These are phyloP conservation scores for Claviceps sp. DNA, from an alignment of 2,329 filamentous ascomycete species.

Conservation along the genomic window DNA sequence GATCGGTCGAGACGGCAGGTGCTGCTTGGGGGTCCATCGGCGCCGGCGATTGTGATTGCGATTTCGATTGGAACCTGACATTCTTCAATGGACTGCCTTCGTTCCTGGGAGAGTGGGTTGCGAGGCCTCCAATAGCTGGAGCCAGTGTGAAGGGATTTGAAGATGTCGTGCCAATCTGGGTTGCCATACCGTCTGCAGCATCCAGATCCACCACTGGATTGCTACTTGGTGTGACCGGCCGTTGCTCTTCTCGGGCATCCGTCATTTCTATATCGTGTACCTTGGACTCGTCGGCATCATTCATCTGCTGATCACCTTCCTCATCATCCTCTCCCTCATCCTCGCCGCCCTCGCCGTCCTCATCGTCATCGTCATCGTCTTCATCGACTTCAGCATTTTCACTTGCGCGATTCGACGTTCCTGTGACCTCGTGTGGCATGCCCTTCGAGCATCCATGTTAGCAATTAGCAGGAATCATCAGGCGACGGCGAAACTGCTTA, in stretches of 20 bases:
- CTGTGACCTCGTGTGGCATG: conserved; percentile 30
- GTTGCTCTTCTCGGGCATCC: conserved; percentile 18
- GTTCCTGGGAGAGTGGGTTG: conserved; percentile 19
- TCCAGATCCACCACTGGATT: conserved; percentile 14
- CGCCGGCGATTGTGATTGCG: conserved; percentile 24
- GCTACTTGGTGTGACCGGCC: conserved; percentile 10
- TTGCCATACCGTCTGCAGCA: conserved; percentile 14
- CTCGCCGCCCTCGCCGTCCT: conserved; percentile 33
- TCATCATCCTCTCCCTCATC: conserved; percentile 35
- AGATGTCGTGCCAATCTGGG: conserved; percentile 9
- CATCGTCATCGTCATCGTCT: conserved; percentile 28
- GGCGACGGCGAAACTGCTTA: conserved; percentile 13
- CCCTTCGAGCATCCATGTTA: conserved; percentile 14
- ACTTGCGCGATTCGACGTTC: conserved; percentile 32
- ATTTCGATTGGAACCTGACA: conserved; percentile 24
- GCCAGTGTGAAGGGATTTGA: conserved; percentile 19
- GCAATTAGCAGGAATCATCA: not conserved
- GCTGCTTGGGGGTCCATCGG: conserved; percentile 23
- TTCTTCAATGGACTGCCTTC: conserved; percentile 43
- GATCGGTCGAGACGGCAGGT: not conserved
- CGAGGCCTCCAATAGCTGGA: conserved; percentile 15
- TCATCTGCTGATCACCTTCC: conserved; percentile 31
- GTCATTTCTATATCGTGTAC: conserved; percentile 24
- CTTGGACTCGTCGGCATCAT: conserved; percentile 27
- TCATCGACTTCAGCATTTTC: conserved; percentile 40